A percentile compares a stretch with the other conserved stretches of the same genome.
phyloP scores from a whole-genome alignment of 305 asterid genomes.

The Coffea humblotiana region DNA sequence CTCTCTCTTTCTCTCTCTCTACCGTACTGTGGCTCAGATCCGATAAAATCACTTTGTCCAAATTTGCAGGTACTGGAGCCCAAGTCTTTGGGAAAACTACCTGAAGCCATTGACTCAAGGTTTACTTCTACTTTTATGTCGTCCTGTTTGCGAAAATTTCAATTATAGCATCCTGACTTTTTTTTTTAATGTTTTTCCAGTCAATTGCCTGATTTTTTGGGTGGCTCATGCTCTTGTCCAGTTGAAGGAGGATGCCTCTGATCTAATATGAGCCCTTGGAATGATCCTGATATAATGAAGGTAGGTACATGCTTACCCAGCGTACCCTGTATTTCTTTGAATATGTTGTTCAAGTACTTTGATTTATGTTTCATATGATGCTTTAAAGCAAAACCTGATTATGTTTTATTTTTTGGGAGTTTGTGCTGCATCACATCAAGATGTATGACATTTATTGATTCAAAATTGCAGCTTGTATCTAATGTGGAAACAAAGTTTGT shows the following conservation, averaged over 20 bases:
- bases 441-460: background rate
- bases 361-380: background rate
- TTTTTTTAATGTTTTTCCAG: conserved; percentile 39
- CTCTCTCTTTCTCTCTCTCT: conserved; percentile 7
- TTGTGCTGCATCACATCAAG: background rate
- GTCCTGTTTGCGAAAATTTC: conserved; percentile 12
- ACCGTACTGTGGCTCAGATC: conserved; percentile 18
- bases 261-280: conserved; percentile 96
- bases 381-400: background rate
- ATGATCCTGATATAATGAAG: conserved; percentile 88
- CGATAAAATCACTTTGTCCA: conserved; percentile 17
- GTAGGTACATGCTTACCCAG: conserved; percentile 27
- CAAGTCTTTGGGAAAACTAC: conserved; percentile 74
- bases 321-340: background rate
- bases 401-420: background rate
- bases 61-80: conserved; percentile 67
- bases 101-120: conserved; percentile 82
- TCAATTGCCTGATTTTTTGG: conserved; percentile 92
- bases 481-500: conserved; percentile 52
- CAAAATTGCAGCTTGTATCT: conserved; percentile 58
- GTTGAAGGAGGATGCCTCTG: conserved; percentile 90
- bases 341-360: background rate
- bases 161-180: conserved; percentile 26
- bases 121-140: conserved; percentile 18
- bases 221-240: conserved; percentile 84